Evolutionary conservation across 1,284 basidiomycete genomes (phyloP), one percentile per base, ranked within the genome.

Genomic region (Heterobasidion annosum): DNA sequence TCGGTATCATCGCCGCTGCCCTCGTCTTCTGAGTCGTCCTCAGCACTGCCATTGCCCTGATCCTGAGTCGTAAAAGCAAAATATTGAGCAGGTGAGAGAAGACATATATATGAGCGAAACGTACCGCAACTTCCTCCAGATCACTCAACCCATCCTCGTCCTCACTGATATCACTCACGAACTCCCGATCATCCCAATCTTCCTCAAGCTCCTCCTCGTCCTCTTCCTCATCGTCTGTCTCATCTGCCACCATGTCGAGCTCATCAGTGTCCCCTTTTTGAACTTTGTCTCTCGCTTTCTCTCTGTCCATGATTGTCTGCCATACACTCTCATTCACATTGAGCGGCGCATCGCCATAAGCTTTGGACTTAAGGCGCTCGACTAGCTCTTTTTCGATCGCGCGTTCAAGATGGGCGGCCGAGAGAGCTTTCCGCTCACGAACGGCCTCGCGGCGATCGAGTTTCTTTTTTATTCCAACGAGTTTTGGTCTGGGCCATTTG

Each of bases 321-420:
- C 97, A 99, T 4, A 99, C 94, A 46, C 82, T 87, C 72, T 99
- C 97, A 70, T 99, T 99, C 59, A 99, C 95, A 70, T 99, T 99
- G 43, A 99, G 78, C 18, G 96, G 97, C 34, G 92, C 91, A 65
- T 99, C 97, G 50, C 97, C 96, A 67, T 99, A 99, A 9, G 95
- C 94, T 68, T 98, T 98, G 51, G 87, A 88, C 73, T 97, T 96
- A 34, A 99, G 79, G 37, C 97, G 88, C 60, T 96, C 93, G 51
- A 99, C 83, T 32, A 99, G 82, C 68, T 99, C 97, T 67, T 93
- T 94, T 69, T 98, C 92, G 64, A 99, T 98, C 10, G 90, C 89
- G 59, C 87, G 90, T 69, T 99, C 97, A 44, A 99, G 84, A 64
- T 86, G 94, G 12, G 91, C 96, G 1, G 94, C 94, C 1, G 91